These are phyloP conservation scores for Xenosphaeropsis pyriputrescens DNA, from an alignment of 2,329 filamentous ascomycete species.

Conservation along the genomic window DNA sequence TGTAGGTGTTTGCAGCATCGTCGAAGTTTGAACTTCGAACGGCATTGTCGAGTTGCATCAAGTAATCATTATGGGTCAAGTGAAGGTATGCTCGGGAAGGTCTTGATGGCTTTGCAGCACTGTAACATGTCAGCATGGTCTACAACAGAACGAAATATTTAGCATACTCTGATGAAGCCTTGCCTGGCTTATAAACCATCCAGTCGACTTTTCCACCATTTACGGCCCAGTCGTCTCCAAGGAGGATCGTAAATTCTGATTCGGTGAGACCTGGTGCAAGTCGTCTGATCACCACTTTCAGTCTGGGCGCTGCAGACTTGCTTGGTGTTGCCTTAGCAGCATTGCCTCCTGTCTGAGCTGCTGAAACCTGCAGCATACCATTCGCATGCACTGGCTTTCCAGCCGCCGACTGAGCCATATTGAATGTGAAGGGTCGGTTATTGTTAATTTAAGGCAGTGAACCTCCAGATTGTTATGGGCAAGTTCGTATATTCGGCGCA, in stretches of 20 bases:
- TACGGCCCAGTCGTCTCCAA: constrained; percentile 70
- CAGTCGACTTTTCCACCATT: constrained; percentile 79
- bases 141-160: neutral
- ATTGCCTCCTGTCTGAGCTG: constrained; percentile 26
- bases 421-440: neutral
- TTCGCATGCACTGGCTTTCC: constrained; percentile 23
- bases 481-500: no score
- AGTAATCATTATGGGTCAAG: constrained; percentile 54
- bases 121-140: constrained; percentile 19
- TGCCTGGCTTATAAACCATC: constrained; percentile 58
- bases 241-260: constrained; percentile 53
- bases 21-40: constrained; percentile 60
- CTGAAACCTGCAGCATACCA: constrained; percentile 35
- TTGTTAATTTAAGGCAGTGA: no score
- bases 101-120: constrained; percentile 70
- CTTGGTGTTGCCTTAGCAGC: constrained; percentile 22
- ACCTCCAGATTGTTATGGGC: no score
- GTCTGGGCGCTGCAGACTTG: constrained; percentile 36
- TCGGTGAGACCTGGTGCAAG: constrained; percentile 77
- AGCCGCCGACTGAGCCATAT: neutral
- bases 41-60: constrained; percentile 51
- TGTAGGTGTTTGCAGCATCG: constrained; percentile 66
- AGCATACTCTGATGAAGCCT: constrained; percentile 70
- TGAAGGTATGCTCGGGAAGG: constrained; percentile 75
- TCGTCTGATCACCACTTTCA: constrained; percentile 75